phyloP scores from a whole-genome alignment of 257 asterid genomes.

The Solanum microdontum region DNA sequence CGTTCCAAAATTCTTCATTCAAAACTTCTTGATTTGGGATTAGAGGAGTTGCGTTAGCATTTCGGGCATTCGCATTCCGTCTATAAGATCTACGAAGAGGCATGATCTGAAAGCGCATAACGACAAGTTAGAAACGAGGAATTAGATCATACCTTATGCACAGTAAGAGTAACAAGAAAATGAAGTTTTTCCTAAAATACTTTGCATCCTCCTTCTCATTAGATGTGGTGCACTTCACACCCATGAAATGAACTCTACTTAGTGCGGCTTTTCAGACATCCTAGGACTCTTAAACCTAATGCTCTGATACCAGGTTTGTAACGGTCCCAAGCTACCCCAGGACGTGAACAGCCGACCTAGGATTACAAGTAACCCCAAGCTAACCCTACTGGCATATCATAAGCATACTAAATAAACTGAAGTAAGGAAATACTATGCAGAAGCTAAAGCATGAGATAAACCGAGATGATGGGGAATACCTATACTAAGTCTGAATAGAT shows the following conservation, averaged over 20 bases:
- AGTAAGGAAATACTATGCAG: not conserved
- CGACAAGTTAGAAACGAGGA: no score
- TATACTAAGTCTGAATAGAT: not conserved
- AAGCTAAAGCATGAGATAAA: not conserved
- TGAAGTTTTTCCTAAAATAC: no score
- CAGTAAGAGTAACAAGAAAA: no score
- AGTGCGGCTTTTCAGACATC: not conserved
- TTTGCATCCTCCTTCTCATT: no score
- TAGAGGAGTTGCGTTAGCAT: no score
- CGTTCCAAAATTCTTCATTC: no score
- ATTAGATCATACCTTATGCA: no score
- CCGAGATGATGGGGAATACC: not conserved
- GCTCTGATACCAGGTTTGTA: not conserved
- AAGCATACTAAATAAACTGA: not conserved
- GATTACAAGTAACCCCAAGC: not conserved
- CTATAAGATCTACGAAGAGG: no score
- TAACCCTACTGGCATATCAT: not conserved
- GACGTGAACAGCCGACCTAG: rapidly evolving
- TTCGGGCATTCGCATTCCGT: no score
- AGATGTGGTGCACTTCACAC: no score
- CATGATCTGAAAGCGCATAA: no score
- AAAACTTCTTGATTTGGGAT: no score
- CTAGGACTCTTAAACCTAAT: not conserved
- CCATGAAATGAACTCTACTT: not conserved
- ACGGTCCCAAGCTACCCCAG: not conserved